Conservation (phyloP, 2,329 filamentous ascomycete species). For the Coniochaeta pulveracea region DNA sequence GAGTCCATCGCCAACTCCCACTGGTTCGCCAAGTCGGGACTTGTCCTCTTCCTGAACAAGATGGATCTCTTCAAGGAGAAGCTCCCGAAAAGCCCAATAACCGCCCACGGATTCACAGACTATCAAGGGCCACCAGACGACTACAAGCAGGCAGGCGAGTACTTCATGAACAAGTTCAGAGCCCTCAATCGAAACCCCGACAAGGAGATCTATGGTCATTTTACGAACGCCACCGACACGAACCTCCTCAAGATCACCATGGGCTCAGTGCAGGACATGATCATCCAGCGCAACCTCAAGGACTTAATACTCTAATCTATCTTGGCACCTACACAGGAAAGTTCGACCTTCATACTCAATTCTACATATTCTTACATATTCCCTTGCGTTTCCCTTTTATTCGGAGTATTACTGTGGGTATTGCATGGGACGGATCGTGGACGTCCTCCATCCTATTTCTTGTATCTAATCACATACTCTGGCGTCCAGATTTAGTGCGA, state of each 20-base stretch:
- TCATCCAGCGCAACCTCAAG: conserved; percentile 74
- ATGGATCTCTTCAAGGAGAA: conserved; percentile 79
- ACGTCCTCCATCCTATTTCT: no score
- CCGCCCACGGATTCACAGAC: conserved; percentile 65
- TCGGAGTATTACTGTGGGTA: no score
- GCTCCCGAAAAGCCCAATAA: conserved; percentile 58
- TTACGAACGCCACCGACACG: conserved; percentile 53
- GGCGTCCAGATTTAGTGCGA: no score
- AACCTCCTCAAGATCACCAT: conserved; percentile 79
- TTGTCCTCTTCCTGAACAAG: conserved; percentile 81
- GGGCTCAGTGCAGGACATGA: conserved; percentile 79
- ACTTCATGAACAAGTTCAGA: conserved; percentile 73
- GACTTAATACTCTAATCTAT: conserved; percentile 61
- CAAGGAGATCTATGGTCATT: conserved; percentile 53
- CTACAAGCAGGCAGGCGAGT: conserved; percentile 65
- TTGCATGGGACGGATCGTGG: no score
- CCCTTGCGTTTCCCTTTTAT: no score
- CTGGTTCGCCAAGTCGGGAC: conserved; percentile 73
- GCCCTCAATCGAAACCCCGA: conserved; percentile 60
- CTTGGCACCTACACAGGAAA: no score
- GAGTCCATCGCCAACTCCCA: conserved; percentile 78
- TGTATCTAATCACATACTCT: no score
- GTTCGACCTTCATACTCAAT: no score
- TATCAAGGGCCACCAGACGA: conserved; percentile 63
- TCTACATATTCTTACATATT: no score